Base-by-base conservation (phyloP, 768 basidiomycete species). In the Mycena leptocephala region DNA sequence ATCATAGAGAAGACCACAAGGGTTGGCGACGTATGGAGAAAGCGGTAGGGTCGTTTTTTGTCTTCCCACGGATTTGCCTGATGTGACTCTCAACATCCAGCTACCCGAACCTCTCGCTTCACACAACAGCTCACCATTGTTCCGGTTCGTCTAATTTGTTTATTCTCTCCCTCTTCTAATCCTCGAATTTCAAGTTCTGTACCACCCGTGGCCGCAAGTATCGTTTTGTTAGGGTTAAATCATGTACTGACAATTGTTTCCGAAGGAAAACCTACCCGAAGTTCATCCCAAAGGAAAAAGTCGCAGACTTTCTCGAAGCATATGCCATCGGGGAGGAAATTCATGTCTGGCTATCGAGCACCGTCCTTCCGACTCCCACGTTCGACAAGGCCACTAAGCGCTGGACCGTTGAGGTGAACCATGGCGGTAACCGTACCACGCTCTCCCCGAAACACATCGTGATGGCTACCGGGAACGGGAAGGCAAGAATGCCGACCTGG, bases 31-130 rank as follows among this genome's bases (percentile, higher is more conserved):
- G 83, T 84, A 58, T 89, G 89, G 89, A 78, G 89, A 63, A 80
- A 85, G 33, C 84, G 90, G 48, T 90, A 90, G 79, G 84, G 87
- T 75, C 84, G n/a, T 87, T 88, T 28, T 78, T 89, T 89, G 0
- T n/a, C 2, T 51, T 35, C 18, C 32, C 9, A 20, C 16, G 5
- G 1, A 14, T 30, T 35, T 26, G n/a, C n/a, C n/a, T n/a, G n/a
- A n/a, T n/a, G n/a, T n/a, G 61, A 10, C 53, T 22, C 5, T 26
- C 3, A 1, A n/a, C 13, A 1, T 20, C 14, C 18, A 77, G 76
- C 1, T 77, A 77, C 43, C 76, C 76, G 6, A 77, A 74, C 65
- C 72, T 77, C 16, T 70, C 67, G 26, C 72, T 77, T 24, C 76
- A 77, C 22, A 73, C 72, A 20, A 14, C 51, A 5, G 59, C 71